phyloP scores from a whole-genome alignment of 441 rosid genomes.

The Erysimum cheiri region DNA sequence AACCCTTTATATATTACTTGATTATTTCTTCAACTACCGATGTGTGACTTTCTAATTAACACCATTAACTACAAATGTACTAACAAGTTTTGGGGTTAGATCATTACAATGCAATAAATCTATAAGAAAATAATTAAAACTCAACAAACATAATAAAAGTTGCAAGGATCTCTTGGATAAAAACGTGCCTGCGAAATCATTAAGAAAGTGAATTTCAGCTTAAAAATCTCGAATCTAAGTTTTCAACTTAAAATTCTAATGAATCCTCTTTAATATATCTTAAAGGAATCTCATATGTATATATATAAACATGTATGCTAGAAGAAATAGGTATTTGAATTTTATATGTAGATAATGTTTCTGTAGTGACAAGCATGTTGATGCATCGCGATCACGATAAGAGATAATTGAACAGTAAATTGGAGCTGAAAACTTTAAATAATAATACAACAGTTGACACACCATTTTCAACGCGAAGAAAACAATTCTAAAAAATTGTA shows the following conservation, averaged over 20 bases:
- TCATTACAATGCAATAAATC: slow-evolving; percentile 6
- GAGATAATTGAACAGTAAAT: slow-evolving; percentile 31
- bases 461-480: slow-evolving; percentile 33
- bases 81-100: neutral
- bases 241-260: slow-evolving; percentile 4
- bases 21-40: too few species aligned
- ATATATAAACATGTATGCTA: neutral
- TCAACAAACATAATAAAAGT: neutral
- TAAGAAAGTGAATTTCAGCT: neutral
- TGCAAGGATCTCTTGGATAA: slow-evolving; percentile 2
- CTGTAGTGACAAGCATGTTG: slow-evolving; percentile 43
- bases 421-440: slow-evolving; percentile 32
- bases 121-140: too few species aligned
- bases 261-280: neutral
- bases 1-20: too few species aligned
- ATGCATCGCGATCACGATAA: slow-evolving; percentile 34
- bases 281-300: slow-evolving; percentile 1
- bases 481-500: slow-evolving; percentile 22
- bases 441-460: slow-evolving; percentile 43
- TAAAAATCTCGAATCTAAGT: slow-evolving; percentile 13
- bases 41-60: too few species aligned
- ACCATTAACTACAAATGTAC: slow-evolving; percentile 4
- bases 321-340: neutral
- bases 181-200: slow-evolving; percentile 1
- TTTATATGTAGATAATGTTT: slow-evolving; percentile 27